Base-by-base conservation (phyloP, 1,284 basidiomycete genomes). In the Schizophyllum amplum region DNA sequence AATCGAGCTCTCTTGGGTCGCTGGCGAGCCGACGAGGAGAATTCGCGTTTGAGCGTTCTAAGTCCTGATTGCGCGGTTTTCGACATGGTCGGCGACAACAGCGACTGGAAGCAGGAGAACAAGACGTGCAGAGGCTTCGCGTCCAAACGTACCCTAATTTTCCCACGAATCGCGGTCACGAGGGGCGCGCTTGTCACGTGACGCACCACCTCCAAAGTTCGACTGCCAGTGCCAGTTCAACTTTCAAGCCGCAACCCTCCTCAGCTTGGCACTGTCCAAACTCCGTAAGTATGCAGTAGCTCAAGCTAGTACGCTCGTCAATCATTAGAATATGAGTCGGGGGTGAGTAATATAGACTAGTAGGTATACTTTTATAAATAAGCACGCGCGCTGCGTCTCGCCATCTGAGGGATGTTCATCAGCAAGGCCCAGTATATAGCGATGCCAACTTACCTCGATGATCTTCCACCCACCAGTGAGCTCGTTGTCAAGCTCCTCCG, bases 401-500 rank as follows among this genome's bases (percentile, higher is more conserved):
- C 76, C 77, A 80, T 79, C 77, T 79, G 55, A 7, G 59, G 57
- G 62, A 25, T 46, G 20, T 11, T 6, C 17, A 51, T 49, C 51
- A 57, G 55, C 62, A 53, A 13, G 51, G 47, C 13, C 21, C 1
- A 51, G 17, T 21, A 52, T 49, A 57, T 26, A 48, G 25, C 47
- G 15, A 54, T 22, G 46, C 46, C 24, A 7, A 75, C 83, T 59
- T 67, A 94, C 91, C 84, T 98, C 95, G 47, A 98, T 82, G 56
- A 99, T 84, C 74, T 98, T 98, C 97, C 97, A 99, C 9, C 97
- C 97, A 53, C 93, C 93, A 0, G 97, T 99, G 54, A 98, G 78
- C 72, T 96, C 90, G 66, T 98, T 91, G 50, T 86, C 85, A 55
- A 96, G 74, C 67, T 96, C 92, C 63, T 87, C 87, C 68, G 92